Evolutionary conservation across 148 eudicot genomes (phyloP), one percentile per base, ranked within the genome.

Genomic region (Salicornia ramosissima): DNA sequence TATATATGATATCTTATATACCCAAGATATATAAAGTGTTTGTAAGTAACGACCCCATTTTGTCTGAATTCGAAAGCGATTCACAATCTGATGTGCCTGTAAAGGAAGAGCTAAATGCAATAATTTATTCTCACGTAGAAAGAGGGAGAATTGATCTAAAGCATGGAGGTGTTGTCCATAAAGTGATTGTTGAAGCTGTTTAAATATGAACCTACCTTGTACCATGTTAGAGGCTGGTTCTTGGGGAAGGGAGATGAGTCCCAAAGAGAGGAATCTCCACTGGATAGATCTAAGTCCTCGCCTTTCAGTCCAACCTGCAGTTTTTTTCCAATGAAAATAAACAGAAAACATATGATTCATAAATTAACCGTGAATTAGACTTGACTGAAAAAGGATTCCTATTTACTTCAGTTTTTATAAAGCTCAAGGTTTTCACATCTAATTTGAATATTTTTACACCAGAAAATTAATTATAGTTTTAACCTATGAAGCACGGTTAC

Each of bases 191-290:
- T 14, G 26, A 45, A 34, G 24, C 21, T 15, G 68, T 51, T 11
- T n/a, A 22, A 50, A 60, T 28, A 33, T 10, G n/a, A 11, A 56
- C 22, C 68, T 79, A 82, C 85, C 82, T 79, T 78, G 82, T 82
- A 82, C 85, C 85, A 82, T 29, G 77, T 79, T 39, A 82, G 47
- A 15, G 85, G 82, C 45, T 70, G 78, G 64, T 82, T 79, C 69
- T 52, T 76, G 33, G 82, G 82, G 16, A 82, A 69, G 13, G 65
- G 31, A 42, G 85, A 69, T 39, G 82, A 65, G 34, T 76, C 71
- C 85, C 85, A 82, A 2, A 29, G 29, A 19, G 80, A 79, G 33
- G 80, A 79, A 56, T 64, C 64, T 76, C 82, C 85, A 50, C 73
- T 65, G 30, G 72, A 43, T 3, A 82, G 67, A 62, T 69, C 82